These are phyloP conservation scores for Tausonia pullulans DNA, from an alignment of 1,284 basidiomycete species.

Conservation along the genomic window DNA sequence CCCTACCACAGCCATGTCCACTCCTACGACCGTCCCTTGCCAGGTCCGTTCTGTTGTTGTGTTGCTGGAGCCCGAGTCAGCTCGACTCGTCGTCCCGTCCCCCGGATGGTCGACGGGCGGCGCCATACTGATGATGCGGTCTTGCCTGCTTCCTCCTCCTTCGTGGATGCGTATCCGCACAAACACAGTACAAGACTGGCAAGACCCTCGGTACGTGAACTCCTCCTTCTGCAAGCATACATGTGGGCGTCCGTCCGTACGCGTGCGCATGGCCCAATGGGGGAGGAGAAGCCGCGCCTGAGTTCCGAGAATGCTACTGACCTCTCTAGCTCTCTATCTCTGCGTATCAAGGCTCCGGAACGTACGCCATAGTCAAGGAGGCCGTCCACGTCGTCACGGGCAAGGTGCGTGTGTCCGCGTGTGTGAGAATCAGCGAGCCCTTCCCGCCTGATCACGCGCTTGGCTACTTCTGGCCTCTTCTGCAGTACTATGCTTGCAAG, in stretches of 20 bases:
- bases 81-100: neutral
- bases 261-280: slow-evolving; percentile 7
- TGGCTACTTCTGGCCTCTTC: neutral
- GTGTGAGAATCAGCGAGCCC: neutral
- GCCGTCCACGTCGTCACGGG: slow-evolving; percentile 91
- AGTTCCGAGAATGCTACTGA: slow-evolving; percentile 1
- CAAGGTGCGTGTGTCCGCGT: slow-evolving; percentile 27
- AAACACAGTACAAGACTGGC: slow-evolving; percentile 75
- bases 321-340: neutral
- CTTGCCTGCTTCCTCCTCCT: neutral
- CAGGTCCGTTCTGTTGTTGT: slow-evolving; percentile 38
- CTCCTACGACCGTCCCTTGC: slow-evolving; percentile 45
- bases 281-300: neutral
- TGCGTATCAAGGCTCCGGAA: slow-evolving; percentile 24
- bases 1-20: neutral
- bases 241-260: slow-evolving; percentile 65
- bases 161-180: neutral
- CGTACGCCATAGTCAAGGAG: slow-evolving; percentile 52
- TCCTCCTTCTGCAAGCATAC: slow-evolving; percentile 51
- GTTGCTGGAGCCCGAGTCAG: neutral
- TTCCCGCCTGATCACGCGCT: neutral
- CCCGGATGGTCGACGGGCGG: neutral
- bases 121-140: neutral
- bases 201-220: slow-evolving; percentile 60
- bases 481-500: slow-evolving; percentile 70